Evolutionary conservation across 768 basidiomycete species (phyloP), one percentile per base, ranked within the genome.

Genomic region (Amylocystis lapponica): DNA sequence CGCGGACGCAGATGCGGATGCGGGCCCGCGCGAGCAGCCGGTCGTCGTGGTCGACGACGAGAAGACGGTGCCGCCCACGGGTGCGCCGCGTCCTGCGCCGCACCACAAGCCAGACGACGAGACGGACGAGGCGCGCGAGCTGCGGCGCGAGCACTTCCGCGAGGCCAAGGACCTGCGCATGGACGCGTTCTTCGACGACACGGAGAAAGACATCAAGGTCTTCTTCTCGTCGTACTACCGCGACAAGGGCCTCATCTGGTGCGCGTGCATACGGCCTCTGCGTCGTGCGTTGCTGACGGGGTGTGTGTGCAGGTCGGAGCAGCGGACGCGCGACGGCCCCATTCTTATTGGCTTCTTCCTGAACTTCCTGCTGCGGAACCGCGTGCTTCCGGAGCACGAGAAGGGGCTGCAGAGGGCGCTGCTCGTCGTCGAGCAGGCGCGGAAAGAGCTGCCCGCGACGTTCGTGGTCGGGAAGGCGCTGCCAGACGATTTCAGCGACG

Each of bases 181-280:
- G 40, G 53, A 67, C 0, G 48, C 59, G 4, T 90, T 90, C 59
- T 62, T 90, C 45, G 62, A 71, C 29, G 70, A 85, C 43, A 83
- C 87, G 0, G 83, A 79, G 50, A 60, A 57, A 8, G 61, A 67
- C 23, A 62, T 82, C 41, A 76, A 68, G 43, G 68, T 86, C 16
- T 90, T 87, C 61, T 66, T 90, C 46, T 83, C 84, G 0, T 83
- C 83, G 4, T 74, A 78, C 51, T 81, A 79, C 64, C 69, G 76
- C 27, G 73, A 78, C 41, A 76, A 78, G 44, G 87, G 87, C 20
- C 69, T 85, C 36, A 71, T 79, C 42, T 87, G 81, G 86, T 85
- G 46, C n/a, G 70, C 55, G 13, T 8, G 9, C 10, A 13, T 29
- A 25, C 12, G n/a, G 5, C 38, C 14, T 48, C 22, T 26, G 40